Conservation (phyloP, 768 basidiomycete species). For the Suillus ampliporus region DNA sequence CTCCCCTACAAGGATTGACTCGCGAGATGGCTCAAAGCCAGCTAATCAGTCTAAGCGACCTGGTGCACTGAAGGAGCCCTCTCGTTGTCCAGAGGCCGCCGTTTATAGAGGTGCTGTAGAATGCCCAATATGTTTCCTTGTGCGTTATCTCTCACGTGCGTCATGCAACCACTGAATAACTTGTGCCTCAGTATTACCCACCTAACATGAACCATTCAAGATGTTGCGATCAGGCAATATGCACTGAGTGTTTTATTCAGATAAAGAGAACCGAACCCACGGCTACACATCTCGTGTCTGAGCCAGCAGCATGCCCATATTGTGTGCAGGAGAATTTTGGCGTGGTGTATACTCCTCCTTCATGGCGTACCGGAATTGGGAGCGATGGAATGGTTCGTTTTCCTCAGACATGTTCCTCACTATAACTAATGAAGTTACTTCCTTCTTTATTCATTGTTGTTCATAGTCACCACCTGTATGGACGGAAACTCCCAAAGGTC, state of each 20-base stretch:
- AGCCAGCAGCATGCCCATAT: constrained; percentile 96
- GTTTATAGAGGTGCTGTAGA: constrained; percentile 87
- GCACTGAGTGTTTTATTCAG: constrained; percentile 99
- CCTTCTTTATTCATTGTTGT: constrained; percentile 6
- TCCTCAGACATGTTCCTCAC: background rate
- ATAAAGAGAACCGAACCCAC: constrained; percentile 97
- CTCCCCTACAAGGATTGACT: constrained; percentile 39
- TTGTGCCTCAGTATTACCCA: constrained; percentile 83
- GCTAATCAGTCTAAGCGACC: constrained; percentile 56
- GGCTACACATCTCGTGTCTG: constrained; percentile 92
- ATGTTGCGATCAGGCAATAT: constrained; percentile 98
- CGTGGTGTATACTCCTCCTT: constrained; percentile 81
- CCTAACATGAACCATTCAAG: constrained; percentile 96
- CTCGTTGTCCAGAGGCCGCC: constrained; percentile 71
- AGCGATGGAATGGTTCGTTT: constrained; percentile 70
- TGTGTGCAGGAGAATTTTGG: constrained; percentile 99
- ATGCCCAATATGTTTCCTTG: constrained; percentile 98
- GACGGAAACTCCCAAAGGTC: constrained; percentile 59
- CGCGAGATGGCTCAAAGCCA: constrained; percentile 28
- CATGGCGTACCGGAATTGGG: constrained; percentile 81
- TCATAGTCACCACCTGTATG: constrained; percentile 48
- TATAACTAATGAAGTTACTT: background rate
- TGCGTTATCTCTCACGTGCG: constrained; percentile 47
- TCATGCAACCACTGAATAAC: constrained; percentile 32
- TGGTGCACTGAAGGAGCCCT: constrained; percentile 64